Evolutionary conservation across 139 green algal species (phyloP), one percentile per base, ranked within the genome.

Genomic region (Chlorella sp.): DNA sequence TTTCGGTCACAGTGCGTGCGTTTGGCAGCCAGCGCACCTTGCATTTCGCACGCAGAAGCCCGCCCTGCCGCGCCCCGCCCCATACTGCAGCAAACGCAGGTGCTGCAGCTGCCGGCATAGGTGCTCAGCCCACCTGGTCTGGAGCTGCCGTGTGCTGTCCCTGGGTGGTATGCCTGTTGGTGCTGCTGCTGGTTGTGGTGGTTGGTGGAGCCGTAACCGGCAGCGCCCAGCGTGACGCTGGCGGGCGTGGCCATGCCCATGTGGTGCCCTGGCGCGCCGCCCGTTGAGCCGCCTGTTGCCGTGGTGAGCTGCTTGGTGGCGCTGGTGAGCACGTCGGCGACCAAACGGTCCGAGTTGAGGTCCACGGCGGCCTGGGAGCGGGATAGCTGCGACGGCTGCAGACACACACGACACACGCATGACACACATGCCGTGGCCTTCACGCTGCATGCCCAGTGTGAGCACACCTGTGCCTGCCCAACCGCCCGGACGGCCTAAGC

Each of bases 271-370:
- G n/a, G n/a, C n/a, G n/a, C n/a, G n/a, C n/a, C n/a, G n/a, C n/a
- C n/a, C n/a, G n/a, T n/a, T n/a, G n/a, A n/a, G n/a, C n/a, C n/a
- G n/a, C n/a, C n/a, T n/a, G n/a, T n/a, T n/a, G n/a, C n/a, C n/a
- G n/a, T n/a, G n/a, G n/a, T n/a, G n/a, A n/a, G 10, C 42, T 55
- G 42, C 42, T 55, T 55, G 42, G 42, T 24, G 17, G 80, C 79
- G 60, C 74, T 85, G 42, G 73, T 75, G 26, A 89, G 71, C 65
- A 87, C 78, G 55, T 89, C 78, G 2, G 65, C 71, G 1, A 89
- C 84, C 35, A 89, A 69, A 22, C 79, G 78, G 49, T 89, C 84
- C 31, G 78, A 76, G n/a, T 78, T 79, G 35, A 87, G 27, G 65
- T 89, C 81, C 20, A 86, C 78, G 10, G 78, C 79, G 17, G 83